Percentiles rank a stretch among this genome's conserved stretches.
Conservation (phyloP, 345 rosid genomes). For the Abelmoschus esculentus region DNA sequence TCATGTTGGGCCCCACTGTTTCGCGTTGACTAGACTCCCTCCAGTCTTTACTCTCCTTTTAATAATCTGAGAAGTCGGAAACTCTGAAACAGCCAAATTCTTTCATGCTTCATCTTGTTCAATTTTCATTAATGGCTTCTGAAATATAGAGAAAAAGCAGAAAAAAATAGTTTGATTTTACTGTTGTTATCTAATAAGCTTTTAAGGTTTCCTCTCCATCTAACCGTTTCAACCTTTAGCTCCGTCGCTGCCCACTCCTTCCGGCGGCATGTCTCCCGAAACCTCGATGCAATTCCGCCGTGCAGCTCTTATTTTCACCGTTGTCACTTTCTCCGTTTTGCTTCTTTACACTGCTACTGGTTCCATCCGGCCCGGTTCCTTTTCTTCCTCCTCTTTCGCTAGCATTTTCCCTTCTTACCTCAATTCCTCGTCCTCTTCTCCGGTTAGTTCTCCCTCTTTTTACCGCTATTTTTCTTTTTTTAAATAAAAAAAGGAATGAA, state of each 20-base stretch:
- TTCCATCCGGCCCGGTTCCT: conserved; percentile 20
- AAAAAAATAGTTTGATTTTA: not conserved
- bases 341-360: conserved; percentile 9
- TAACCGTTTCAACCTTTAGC: too few relatives aligned
- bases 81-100: too few relatives aligned
- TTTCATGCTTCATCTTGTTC: not conserved
- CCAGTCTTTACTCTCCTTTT: too few relatives aligned
- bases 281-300: conserved; percentile 17
- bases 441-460: not conserved
- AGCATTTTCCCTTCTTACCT: conserved; percentile 16
- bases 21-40: too few relatives aligned
- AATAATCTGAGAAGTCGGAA: too few relatives aligned
- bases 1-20: too few relatives aligned
- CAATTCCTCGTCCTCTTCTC: not conserved
- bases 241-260: not conserved
- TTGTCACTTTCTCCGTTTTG: conserved; percentile 7
- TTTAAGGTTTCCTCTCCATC: too few relatives aligned
- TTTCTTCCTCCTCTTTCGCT: conserved; percentile 11
- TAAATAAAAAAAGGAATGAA: not conserved
- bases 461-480: not conserved
- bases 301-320: conserved; percentile 15
- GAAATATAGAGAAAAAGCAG: too few relatives aligned
- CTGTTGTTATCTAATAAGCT: not conserved
- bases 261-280: conserved; percentile 12
- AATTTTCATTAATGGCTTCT: not conserved